These are phyloP conservation scores for Mycosphaerella arachidis DNA, from an alignment of 2,329 filamentous ascomycete species.

Conservation along the genomic window DNA sequence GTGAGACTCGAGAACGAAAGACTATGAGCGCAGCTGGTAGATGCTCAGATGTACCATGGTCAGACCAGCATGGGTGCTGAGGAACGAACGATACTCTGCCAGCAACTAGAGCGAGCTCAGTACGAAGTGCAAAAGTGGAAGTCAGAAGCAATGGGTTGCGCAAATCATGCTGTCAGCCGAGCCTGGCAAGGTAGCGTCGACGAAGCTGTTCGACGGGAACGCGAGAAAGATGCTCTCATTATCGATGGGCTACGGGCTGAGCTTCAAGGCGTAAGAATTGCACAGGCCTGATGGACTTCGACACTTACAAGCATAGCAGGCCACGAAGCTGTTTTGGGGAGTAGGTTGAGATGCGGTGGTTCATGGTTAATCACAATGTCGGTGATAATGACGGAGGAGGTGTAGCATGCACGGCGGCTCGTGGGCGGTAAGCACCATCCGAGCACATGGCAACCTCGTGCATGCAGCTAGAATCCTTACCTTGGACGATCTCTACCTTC, in stretches of 20 bases:
- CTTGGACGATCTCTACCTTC: background rate
- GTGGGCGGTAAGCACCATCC: background rate
- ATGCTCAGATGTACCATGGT: background rate
- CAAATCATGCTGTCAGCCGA: constrained; percentile 11
- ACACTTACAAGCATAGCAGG: background rate
- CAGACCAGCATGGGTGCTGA: background rate
- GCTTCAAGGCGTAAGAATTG: constrained; percentile 7
- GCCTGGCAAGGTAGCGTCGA: constrained; percentile 23
- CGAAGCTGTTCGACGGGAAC: constrained; percentile 22
- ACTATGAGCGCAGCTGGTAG: constrained; percentile 1
- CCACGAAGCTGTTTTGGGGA: background rate
- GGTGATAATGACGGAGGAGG: background rate
- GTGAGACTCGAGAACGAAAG: constrained; percentile 1
- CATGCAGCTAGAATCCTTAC: background rate
- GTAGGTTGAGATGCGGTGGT: background rate
- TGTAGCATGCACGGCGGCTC: background rate
- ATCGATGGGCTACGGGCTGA: constrained; percentile 15
- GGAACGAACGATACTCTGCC: constrained; percentile 17
- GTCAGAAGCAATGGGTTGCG: constrained; percentile 15
- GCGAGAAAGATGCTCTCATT: constrained; percentile 19
- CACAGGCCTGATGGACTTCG: background rate
- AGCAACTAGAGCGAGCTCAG: constrained; percentile 17
- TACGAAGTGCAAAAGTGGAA: constrained; percentile 11
- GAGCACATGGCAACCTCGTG: background rate
- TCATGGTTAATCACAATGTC: background rate